These are phyloP conservation scores for Pilobolus umbonatus DNA, from an alignment of 192 early-diverging fungal species.

Conservation along the genomic window DNA sequence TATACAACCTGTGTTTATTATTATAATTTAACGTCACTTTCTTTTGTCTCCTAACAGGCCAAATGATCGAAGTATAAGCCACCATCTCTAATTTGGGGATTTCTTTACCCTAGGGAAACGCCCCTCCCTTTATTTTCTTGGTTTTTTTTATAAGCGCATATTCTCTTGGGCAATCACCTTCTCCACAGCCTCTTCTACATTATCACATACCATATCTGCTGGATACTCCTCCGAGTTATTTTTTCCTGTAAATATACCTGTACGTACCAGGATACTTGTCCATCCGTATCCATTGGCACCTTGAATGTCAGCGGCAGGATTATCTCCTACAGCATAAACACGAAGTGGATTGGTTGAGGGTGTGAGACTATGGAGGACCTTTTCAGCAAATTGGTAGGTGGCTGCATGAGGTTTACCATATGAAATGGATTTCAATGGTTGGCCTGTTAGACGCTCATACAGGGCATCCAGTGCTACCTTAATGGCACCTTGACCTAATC, in stretches of 20 bases:
- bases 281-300: constrained; percentile 72
- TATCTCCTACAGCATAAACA: constrained; percentile 62
- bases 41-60: too few relatives aligned
- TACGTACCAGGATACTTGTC: constrained; percentile 66
- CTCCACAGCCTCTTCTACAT: constrained; percentile 64
- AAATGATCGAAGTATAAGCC: too few relatives aligned
- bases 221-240: constrained; percentile 51
- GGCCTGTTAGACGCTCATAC: constrained; percentile 48
- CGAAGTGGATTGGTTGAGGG: constrained; percentile 10
- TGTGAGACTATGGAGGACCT: constrained; percentile 34
- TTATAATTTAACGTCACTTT: too few relatives aligned
- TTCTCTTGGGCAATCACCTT: constrained; percentile 31
- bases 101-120: too few relatives aligned
- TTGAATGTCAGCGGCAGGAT: constrained; percentile 67
- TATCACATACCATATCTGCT: constrained; percentile 51
- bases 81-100: too few relatives aligned
- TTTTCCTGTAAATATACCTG: constrained; percentile 60
- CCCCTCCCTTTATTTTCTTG: too few relatives aligned
- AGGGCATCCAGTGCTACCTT: constrained; percentile 64
- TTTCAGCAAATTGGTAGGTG: constrained; percentile 73
- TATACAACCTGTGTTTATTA: too few relatives aligned
- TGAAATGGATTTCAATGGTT: constrained; percentile 54
- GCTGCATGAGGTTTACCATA: constrained; percentile 78
- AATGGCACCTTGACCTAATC: constrained; percentile 85
- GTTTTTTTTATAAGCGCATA: background rate